Base-by-base conservation (phyloP, 257 asterid species). In the Solanum etuberosum region DNA sequence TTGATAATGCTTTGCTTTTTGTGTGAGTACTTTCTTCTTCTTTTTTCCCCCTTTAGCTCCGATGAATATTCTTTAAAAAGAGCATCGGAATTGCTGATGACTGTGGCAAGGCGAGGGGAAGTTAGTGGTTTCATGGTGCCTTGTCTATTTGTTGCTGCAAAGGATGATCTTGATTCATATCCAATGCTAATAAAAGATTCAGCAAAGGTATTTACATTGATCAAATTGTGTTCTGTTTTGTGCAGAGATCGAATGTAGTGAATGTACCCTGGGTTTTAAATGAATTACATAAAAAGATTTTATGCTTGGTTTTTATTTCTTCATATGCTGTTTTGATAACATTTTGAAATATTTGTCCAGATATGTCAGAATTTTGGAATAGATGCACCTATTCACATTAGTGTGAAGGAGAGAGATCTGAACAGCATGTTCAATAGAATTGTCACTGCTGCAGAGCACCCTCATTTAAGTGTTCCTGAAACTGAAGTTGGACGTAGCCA, bases 91-190 rank as follows among this genome's bases (percentile, higher is more conserved):
- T 89, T 94, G 94, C 96, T 97, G 32, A 88, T 92, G 81, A 86
- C 88, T 84, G 95, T 94, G 46, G 94, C 99, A 84, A 92, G 95
- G 91, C 92, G 89, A 83, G 98, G 98, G 85, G 98, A 95, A 88
- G 95, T 91, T 86, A 94, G 88, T 86, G 94, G 97, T 82, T 93
- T 89, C 54, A 93, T 90, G 89, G 92, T 96, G 94, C 99, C 99
- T 35, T 95, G 99, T 91, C 94, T 97, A 86, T 92, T 97, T n/a
- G 86, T 97, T 92, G 98, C 97, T 4, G 98, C 99, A n/a, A 94
- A 97, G 90, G 93, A 93, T 86, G 98, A 97, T 92, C 91, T 95
- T 46, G 94, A 90, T 81, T 86, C 95, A 77, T 93, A 91, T 90
- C 92, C 95, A 78, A 84, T 87, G 89, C 89, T 93, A 63, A 92